phyloP scores from a whole-genome alignment of 2,329 filamentous ascomycete species.

The Sporothrix phasma region DNA sequence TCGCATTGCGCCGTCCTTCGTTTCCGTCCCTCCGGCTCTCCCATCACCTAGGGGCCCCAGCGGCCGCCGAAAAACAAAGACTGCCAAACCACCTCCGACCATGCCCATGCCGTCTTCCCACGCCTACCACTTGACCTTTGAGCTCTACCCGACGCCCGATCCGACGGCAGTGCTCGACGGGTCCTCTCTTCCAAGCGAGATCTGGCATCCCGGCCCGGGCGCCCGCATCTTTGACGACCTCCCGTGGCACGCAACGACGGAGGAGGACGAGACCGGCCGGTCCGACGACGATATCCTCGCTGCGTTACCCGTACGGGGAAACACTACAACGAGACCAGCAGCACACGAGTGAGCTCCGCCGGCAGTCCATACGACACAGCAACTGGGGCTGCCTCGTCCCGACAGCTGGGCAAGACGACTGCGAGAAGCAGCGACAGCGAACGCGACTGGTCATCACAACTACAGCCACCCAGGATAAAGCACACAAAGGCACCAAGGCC shows the following conservation, averaged over 20 bases:
- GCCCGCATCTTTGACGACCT: constrained; percentile 47
- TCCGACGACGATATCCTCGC: background rate
- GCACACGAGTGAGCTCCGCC: background rate
- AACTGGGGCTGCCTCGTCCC: too few species aligned
- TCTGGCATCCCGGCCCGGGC: constrained; percentile 41
- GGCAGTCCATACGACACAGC: background rate
- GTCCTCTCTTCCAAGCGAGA: background rate
- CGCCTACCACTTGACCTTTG: constrained; percentile 57
- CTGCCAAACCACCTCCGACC: background rate
- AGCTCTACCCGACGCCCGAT: constrained; percentile 45
- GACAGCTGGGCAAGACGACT: background rate
- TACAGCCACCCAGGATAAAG: background rate
- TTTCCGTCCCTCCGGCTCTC: background rate
- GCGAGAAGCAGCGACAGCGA: background rate
- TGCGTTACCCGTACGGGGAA: background rate
- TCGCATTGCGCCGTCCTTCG: too few species aligned
- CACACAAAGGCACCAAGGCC: background rate
- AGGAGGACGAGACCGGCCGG: background rate
- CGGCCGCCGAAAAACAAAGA: background rate
- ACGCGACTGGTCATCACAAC: background rate
- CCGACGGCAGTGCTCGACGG: constrained; percentile 21
- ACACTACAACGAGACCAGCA: constrained; percentile 4
- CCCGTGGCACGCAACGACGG: constrained; percentile 37
- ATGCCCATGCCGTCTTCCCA: constrained; percentile 47
- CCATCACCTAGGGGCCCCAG: background rate